Percentiles rank a stretch among this genome's conserved stretches.
These are phyloP conservation scores for Phytophthora cactorum DNA, from an alignment of 352 stramenopile species.

Conservation along the genomic window DNA sequence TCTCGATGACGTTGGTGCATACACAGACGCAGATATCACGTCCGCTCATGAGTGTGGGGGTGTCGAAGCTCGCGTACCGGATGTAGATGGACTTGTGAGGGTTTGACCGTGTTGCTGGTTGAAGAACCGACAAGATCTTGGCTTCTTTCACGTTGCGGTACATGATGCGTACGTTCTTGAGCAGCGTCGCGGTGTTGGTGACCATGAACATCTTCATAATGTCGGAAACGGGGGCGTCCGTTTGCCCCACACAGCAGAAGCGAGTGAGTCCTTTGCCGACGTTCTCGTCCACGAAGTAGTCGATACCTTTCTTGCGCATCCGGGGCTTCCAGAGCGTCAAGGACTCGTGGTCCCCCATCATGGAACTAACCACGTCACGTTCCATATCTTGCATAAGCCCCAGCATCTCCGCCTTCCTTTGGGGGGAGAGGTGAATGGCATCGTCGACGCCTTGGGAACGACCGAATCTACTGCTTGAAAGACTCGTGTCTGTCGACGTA, in stretches of 20 bases:
- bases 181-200: slow-evolving; percentile 45
- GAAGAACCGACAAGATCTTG: slow-evolving; percentile 50
- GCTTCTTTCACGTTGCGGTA: slow-evolving; percentile 60
- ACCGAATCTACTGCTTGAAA: slow-evolving; percentile 18
- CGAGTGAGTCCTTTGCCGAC: slow-evolving; percentile 43
- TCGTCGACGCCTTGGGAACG: slow-evolving; percentile 10
- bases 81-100: slow-evolving; percentile 44
- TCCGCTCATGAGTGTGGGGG: slow-evolving; percentile 44
- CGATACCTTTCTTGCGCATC: slow-evolving; percentile 44
- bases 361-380: slow-evolving; percentile 26
- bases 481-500: slow-evolving; percentile 7
- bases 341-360: slow-evolving; percentile 26
- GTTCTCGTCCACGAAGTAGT: slow-evolving; percentile 57
- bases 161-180: slow-evolving; percentile 55
- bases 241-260: slow-evolving; percentile 58
- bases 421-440: slow-evolving; percentile 18
- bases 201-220: slow-evolving; percentile 61
- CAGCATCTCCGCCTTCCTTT: slow-evolving; percentile 33
- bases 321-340: slow-evolving; percentile 37
- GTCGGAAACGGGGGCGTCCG: slow-evolving; percentile 39
- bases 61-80: slow-evolving; percentile 47
- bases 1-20: slow-evolving; percentile 34
- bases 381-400: slow-evolving; percentile 29
- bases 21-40: slow-evolving; percentile 45
- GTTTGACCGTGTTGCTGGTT: slow-evolving; percentile 22